Evolutionary conservation across 768 basidiomycete species (phyloP).

Genomic region (Cystofilobasidium capitatum): DNA sequence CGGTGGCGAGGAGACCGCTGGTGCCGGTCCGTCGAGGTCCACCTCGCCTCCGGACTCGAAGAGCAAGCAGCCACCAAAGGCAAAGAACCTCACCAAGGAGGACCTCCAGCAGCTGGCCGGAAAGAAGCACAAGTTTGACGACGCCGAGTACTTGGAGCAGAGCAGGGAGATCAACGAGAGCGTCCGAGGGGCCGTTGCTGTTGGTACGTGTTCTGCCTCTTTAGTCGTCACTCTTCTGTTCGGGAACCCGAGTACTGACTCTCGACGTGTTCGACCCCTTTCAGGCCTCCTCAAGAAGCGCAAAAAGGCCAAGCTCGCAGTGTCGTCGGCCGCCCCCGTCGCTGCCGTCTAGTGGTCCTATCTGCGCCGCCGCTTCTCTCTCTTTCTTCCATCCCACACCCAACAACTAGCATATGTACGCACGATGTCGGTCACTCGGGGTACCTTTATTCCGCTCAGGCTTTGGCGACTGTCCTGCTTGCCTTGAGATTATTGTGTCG

Average conservation of each 20-base stretch:
- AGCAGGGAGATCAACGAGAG: conserved; percentile 80
- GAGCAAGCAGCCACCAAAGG: conserved; percentile 32
- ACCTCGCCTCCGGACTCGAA: conserved; percentile 30
- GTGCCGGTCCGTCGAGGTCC: no score
- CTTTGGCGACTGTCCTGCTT: no score
- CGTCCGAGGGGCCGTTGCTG: conserved; percentile 80
- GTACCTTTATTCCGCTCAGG: no score
- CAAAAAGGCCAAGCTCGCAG: conserved; percentile 15
- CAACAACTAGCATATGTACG: no score
- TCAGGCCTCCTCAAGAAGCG: conserved; percentile 21
- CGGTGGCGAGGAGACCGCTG: no score
- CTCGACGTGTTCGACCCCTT: neutral
- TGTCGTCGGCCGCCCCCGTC: neutral
- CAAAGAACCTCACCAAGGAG: conserved; percentile 42
- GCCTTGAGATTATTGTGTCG: no score
- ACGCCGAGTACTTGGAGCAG: conserved; percentile 83
- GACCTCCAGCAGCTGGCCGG: conserved; percentile 46
- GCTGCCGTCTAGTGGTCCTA: neutral
- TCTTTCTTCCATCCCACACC: no score
- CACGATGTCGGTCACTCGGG: no score
- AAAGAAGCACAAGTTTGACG: conserved; percentile 82
- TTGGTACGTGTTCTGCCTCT: conserved; percentile 48
- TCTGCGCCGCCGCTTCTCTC: no score
- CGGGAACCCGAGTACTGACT: neutral
- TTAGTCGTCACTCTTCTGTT: neutral